phyloP scores from a whole-genome alignment of 1,284 basidiomycete species.

The Peniophora sp. region DNA sequence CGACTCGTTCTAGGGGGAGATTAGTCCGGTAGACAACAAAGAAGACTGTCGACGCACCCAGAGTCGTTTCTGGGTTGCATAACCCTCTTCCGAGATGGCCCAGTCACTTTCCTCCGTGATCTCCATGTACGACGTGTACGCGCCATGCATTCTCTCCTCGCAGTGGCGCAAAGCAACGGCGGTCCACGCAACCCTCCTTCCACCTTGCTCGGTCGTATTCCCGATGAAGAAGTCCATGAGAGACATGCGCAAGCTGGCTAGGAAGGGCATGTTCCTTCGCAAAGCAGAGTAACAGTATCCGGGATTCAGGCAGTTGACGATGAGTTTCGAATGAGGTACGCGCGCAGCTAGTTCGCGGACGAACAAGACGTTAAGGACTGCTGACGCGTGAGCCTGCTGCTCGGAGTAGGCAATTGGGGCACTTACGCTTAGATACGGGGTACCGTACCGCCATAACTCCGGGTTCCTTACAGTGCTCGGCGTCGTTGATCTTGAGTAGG shows the following conservation, averaged over 20 bases:
- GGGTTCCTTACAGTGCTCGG: slow-evolving; percentile 15
- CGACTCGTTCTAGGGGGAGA: neutral
- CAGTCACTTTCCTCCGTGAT: slow-evolving; percentile 4
- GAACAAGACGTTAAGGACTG: slow-evolving; percentile 39
- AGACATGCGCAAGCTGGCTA: neutral
- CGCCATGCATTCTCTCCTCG: neutral
- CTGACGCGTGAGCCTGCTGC: neutral
- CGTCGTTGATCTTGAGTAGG: slow-evolving; percentile 20
- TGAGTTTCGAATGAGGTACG: slow-evolving; percentile 20
- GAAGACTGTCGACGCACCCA: neutral
- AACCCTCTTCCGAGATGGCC: slow-evolving; percentile 6
- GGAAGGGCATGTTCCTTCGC: neutral
- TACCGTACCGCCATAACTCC: slow-evolving; percentile 2
- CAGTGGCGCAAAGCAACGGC: neutral
- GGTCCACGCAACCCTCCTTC: neutral
- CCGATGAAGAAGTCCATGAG: neutral
- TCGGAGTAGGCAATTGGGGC: neutral
- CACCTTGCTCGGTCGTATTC: neutral
- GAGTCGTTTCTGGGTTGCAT: neutral
- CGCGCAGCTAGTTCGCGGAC: slow-evolving; percentile 29
- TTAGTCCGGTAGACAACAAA: neutral
- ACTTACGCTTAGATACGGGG: neutral
- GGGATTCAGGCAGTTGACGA: slow-evolving; percentile 19
- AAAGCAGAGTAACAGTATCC: neutral
- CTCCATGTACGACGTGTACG: neutral